phyloP scores from a whole-genome alignment of 2,329 filamentous ascomycete genomes.

The Coleophoma cylindrospora region DNA sequence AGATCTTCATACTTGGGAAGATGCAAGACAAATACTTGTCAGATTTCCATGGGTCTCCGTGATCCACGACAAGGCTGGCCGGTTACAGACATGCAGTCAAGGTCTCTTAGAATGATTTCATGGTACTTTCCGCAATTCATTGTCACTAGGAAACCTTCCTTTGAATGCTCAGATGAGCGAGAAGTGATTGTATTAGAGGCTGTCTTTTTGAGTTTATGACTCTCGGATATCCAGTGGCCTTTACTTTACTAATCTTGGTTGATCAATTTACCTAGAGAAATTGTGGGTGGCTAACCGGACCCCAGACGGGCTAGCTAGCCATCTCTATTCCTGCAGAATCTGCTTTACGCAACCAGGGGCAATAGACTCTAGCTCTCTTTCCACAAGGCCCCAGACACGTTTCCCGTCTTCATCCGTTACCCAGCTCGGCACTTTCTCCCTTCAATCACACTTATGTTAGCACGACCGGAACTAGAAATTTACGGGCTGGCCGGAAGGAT shows the following conservation, averaged over 20 bases:
- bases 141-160: neutral
- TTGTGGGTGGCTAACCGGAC: neutral
- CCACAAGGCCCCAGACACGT: conserved; percentile 22
- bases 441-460: neutral
- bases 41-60: conserved; percentile 21
- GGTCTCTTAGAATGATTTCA: neutral
- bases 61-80: conserved; percentile 12
- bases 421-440: conserved; percentile 7
- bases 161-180: neutral
- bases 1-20: conserved; percentile 9
- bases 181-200: neutral
- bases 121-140: neutral
- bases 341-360: conserved; percentile 23
- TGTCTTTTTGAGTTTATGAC: neutral
- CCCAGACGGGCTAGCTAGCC: neutral
- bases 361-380: conserved; percentile 21
- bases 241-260: neutral
- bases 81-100: neutral
- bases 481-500: neutral
- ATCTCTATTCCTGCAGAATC: conserved; percentile 1
- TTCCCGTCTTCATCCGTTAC: conserved; percentile 17
- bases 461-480: neutral
- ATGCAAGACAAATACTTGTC: conserved; percentile 7
- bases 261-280: neutral
- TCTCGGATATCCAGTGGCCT: neutral